Base-by-base conservation (phyloP, 768 basidiomycete genomes). In the Cytidiella melzeri region DNA sequence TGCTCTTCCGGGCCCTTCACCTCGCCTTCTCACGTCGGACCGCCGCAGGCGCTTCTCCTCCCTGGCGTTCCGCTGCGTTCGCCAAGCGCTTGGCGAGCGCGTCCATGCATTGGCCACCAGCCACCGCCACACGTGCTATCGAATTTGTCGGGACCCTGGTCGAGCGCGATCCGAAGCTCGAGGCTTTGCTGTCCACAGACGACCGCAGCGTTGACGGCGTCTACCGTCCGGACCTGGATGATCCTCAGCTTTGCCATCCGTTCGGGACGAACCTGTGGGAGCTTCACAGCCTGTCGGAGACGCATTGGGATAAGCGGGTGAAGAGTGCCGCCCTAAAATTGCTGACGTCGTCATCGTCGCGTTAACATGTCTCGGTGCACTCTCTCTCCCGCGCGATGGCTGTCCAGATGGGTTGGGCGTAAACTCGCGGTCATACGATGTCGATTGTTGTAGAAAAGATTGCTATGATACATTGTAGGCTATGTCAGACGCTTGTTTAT, bases 231-330 rank as follows among this genome's bases (percentile, higher is more conserved):
- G 84, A 92, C 45, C 71, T 95, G 39, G 88, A 95, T 59, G 94
- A 97, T 68, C 93, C 93, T 42, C 84, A 91, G 59, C 70, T 92
- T 25, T 79, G 77, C 58, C 80, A 84, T 64, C 78, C 91, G 28
- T 91, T 95, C 61, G 87, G 83, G 42, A 84, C 90, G 26, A 87
- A 80, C 40, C 84, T 92, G 58, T 97, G 83, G 78, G 96, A 99
- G 69, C 67, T 94, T 48, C 69, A 84, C 54, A 66, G 84, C 51
- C 74, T 89, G 43, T 70, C 72, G 54, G 64, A 67, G 56, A 70
- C 69, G 26, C 83, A 90, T 64, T 78, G 73, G 62, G 87, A 94
- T 66, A 67, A 74, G 58, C 67, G 70, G 45, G 84, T 96, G 6
- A 72, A 87, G 54, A 73, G 72, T 42, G 84, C 78, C 57, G 92